A percentile compares a stretch with the other conserved stretches of the same genome.
Conservation (phyloP, 2,329 filamentous ascomycete species). For the Cladosporium halotolerans region DNA sequence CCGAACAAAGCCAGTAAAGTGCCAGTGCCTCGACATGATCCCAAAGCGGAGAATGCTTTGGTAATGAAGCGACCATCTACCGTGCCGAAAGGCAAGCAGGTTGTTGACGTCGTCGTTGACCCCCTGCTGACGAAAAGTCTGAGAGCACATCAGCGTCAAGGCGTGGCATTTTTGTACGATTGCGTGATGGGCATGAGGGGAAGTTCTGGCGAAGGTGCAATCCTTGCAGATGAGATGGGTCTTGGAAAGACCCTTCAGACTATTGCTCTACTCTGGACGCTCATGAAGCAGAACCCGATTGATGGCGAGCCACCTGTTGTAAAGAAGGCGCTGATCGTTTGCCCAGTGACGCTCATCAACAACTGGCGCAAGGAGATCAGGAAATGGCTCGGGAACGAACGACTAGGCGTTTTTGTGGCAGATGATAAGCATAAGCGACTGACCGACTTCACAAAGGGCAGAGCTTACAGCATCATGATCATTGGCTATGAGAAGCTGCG, state of each 20-base stretch:
- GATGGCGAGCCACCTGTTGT: slow-evolving; percentile 54
- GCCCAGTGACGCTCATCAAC: slow-evolving; percentile 63
- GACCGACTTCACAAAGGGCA: slow-evolving; percentile 63
- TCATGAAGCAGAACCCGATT: slow-evolving; percentile 65
- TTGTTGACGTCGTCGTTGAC: slow-evolving; percentile 69
- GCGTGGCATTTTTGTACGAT: slow-evolving; percentile 66
- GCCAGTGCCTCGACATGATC: slow-evolving; percentile 61
- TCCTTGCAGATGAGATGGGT: slow-evolving; percentile 71
- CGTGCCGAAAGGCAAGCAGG: slow-evolving; percentile 54
- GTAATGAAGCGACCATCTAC: slow-evolving; percentile 58
- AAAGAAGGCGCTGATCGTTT: slow-evolving; percentile 66
- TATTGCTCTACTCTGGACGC: slow-evolving; percentile 64
- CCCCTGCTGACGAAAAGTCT: slow-evolving; percentile 58
- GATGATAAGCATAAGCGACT: slow-evolving; percentile 55
- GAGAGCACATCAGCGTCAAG: slow-evolving; percentile 62
- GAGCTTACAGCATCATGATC: slow-evolving; percentile 64
- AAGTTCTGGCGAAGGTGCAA: slow-evolving; percentile 61
- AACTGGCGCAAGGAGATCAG: slow-evolving; percentile 69
- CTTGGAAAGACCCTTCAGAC: slow-evolving; percentile 69
- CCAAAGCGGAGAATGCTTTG: slow-evolving; percentile 52
- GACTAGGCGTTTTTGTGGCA: slow-evolving; percentile 62
- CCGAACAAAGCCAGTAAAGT: slow-evolving; percentile 40
- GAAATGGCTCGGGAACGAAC: slow-evolving; percentile 67
- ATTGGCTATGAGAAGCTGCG: slow-evolving; percentile 67
- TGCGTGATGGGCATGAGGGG: slow-evolving; percentile 67